Percentiles rank a stretch among this genome's conserved stretches.
These are phyloP conservation scores for Pichia sp. DNA, from an alignment of 1,139 yeast genomes.

Conservation along the genomic window DNA sequence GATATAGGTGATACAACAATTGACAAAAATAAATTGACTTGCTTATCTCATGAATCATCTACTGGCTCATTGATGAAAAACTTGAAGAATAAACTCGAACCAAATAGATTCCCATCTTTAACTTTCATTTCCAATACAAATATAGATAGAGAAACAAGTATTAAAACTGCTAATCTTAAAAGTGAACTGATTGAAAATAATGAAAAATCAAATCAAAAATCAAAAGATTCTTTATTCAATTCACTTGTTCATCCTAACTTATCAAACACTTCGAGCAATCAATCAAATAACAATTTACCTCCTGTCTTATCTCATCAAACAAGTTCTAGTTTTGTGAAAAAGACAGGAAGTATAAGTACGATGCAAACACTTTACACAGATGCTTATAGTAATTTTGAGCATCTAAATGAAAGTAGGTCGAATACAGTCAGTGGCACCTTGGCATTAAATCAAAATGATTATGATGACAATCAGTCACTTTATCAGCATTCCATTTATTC, in stretches of 20 bases:
- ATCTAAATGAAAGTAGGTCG: conserved; percentile 4
- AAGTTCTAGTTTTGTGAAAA: background rate
- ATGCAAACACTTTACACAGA: conserved; percentile 10
- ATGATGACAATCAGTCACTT: conserved; percentile 18
- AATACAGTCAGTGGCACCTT: background rate
- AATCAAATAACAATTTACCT: background rate
- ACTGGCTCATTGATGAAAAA: background rate
- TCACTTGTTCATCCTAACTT: background rate
- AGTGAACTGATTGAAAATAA: conserved; percentile 15
- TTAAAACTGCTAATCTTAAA: conserved; percentile 17
- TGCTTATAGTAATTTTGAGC: conserved; percentile 9
- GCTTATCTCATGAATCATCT: conserved; percentile 2
- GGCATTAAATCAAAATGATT: background rate
- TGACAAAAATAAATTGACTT: background rate
- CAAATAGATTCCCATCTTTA: conserved; percentile 14
- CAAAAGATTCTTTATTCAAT: conserved; percentile 10
- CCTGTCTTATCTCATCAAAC: background rate
- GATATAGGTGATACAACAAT: background rate
- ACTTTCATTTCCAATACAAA: conserved; percentile 10
- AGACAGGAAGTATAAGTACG: conserved; percentile 7
- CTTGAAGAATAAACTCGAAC: conserved; percentile 1
- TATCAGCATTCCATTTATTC: conserved; percentile 23
- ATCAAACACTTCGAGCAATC: background rate
- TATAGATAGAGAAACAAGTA: conserved; percentile 11
- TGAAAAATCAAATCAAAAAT: conserved; percentile 1